phyloP scores from a whole-genome alignment of 257 asterid species.

The Solanum chiquidenum region DNA sequence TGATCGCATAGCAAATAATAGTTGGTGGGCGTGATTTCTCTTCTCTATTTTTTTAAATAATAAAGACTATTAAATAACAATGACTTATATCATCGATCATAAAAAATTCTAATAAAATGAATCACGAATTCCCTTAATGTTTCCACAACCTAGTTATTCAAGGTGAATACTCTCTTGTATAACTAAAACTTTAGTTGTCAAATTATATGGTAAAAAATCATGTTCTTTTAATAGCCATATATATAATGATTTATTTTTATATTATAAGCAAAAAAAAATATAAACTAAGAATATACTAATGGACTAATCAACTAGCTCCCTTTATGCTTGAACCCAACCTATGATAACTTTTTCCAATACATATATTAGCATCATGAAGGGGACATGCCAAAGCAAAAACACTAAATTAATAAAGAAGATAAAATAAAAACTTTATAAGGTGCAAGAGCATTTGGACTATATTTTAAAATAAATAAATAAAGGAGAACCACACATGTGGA shows the following conservation, averaged over 20 bases:
- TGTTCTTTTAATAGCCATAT: too few species aligned
- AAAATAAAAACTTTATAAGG: not conserved
- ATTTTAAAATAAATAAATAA: not conserved
- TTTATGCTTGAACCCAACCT: not conserved
- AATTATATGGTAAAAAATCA: too few species aligned
- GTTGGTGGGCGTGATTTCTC: not conserved
- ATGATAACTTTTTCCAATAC: not conserved
- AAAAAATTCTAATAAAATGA: too few species aligned
- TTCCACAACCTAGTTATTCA: not conserved
- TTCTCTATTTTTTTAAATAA: not conserved
- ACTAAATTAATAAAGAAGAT: not conserved
- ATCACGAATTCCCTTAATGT: not conserved
- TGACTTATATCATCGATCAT: not conserved
- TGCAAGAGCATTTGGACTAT: not conserved
- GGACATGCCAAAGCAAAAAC: not conserved
- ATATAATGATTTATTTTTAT: too few species aligned
- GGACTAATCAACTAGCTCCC: not conserved
- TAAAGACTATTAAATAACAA: too few species aligned
- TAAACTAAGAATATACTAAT: not conserved
- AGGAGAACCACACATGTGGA: not conserved
- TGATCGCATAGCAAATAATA: too few species aligned
- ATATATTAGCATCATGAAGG: not conserved
- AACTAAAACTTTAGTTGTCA: too few species aligned
- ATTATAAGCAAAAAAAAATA: too few species aligned
- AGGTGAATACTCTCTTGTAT: too few species aligned